These are phyloP conservation scores for Syncephalastrum racemosum DNA, from an alignment of 371 early-diverging fungal species.

Conservation along the genomic window DNA sequence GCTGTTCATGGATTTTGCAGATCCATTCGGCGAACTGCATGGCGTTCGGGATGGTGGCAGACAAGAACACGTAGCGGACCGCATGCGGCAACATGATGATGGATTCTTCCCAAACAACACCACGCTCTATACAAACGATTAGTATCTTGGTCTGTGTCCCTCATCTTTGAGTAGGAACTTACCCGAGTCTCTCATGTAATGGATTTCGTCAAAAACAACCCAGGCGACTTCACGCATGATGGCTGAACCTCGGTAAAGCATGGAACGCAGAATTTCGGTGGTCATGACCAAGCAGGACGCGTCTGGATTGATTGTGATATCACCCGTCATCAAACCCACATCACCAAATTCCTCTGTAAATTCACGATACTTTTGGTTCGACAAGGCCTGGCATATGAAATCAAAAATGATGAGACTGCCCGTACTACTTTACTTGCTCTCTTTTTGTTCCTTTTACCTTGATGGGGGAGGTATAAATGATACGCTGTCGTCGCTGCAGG, in stretches of 20 bases:
- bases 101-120: conserved; percentile 99
- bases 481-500: conserved; percentile 93
- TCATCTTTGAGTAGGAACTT: conserved; percentile 8
- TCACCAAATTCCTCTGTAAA: conserved; percentile 97
- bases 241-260: conserved; percentile 99
- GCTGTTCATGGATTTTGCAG: conserved; percentile 92
- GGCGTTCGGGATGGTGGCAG: conserved; percentile 99
- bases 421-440: background rate
- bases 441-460: conserved; percentile 59
- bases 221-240: conserved; percentile 99
- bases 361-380: conserved; percentile 99
- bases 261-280: conserved; percentile 98
- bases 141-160: background rate
- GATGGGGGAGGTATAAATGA: conserved; percentile 99
- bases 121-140: conserved; percentile 69
- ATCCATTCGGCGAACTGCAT: conserved; percentile 99
- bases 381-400: conserved; percentile 74
- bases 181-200: conserved; percentile 97
- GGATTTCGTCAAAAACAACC: conserved; percentile 99
- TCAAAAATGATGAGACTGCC: background rate
- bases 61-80: conserved; percentile 96
- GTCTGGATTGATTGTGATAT: conserved; percentile 98
- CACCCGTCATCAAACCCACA: conserved; percentile 99
- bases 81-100: conserved; percentile 96
- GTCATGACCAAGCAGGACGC: conserved; percentile 99